Conservation (phyloP, 441 rosid species). For the Gossypium gossypioides region DNA sequence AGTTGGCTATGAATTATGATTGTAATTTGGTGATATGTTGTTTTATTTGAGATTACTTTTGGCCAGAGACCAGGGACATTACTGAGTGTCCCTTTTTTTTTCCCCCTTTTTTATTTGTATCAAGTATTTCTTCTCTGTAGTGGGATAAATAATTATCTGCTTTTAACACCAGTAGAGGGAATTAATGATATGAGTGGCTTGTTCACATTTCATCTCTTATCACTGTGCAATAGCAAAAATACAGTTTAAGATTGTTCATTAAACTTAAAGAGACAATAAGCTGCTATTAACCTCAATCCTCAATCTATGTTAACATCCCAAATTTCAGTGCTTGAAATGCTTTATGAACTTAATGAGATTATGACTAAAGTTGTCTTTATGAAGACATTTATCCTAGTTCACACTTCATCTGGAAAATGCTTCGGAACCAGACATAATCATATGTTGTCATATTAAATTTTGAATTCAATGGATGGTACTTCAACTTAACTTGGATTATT, state of each 20-base stretch:
- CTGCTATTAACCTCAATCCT: not conserved
- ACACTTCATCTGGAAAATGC: not conserved
- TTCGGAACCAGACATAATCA: not conserved
- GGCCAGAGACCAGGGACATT: not conserved
- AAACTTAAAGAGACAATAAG: not conserved
- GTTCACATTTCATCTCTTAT: not conserved
- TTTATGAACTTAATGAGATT: not conserved
- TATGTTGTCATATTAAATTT: not conserved
- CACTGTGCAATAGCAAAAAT: not conserved
- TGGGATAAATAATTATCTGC: not conserved
- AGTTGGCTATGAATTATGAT: not conserved
- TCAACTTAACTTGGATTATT: not conserved
- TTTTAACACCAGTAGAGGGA: not conserved
- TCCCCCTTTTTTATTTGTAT: not conserved
- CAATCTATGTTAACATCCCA: not conserved
- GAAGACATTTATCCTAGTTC: not conserved
- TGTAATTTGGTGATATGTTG: not conserved
- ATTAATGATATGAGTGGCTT: not conserved
- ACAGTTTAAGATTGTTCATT: not conserved
- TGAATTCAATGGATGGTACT: not conserved
- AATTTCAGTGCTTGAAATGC: not conserved
- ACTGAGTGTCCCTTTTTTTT: not conserved
- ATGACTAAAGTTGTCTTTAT: not conserved
- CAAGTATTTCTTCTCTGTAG: not conserved
- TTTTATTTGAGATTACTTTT: not conserved